Conservation (phyloP, 2,329 filamentous ascomycete genomes). For the Ilyonectria mors-panacis region DNA sequence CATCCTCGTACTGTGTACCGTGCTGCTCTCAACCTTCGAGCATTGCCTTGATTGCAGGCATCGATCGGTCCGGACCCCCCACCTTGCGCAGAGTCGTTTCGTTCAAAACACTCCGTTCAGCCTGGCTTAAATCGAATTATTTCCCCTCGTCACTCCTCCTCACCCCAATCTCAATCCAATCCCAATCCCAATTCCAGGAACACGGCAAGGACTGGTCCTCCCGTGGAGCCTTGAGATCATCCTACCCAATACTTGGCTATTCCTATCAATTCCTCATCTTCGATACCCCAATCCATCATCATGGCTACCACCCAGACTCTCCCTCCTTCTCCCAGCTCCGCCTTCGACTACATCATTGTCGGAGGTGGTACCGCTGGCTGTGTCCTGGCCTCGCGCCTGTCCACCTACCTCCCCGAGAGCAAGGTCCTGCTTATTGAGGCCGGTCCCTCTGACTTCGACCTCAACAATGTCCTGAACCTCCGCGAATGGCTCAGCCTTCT, state of each 20-base stretch:
- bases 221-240: constrained; percentile 4
- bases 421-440: constrained; percentile 88
- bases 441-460: constrained; percentile 90
- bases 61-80: constrained; percentile 22
- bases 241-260: not conserved
- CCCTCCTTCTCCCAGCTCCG: constrained; percentile 73
- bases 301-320: constrained; percentile 79
- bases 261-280: constrained; percentile 8
- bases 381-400: constrained; percentile 84
- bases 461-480: constrained; percentile 87
- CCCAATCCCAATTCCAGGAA: constrained; percentile 5
- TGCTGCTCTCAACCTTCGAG: not conserved
- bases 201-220: constrained; percentile 18
- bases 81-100: constrained; percentile 17
- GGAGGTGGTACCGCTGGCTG: constrained; percentile 90
- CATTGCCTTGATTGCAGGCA: constrained; percentile 12
- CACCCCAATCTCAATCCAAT: constrained; percentile 1
- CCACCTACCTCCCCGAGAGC: constrained; percentile 87
- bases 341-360: constrained; percentile 88
- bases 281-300: constrained; percentile 44
- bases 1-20: constrained; percentile 26
- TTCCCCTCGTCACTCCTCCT: constrained; percentile 5
- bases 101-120: constrained; percentile 21
- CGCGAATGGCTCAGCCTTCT: constrained; percentile 90
- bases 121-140: constrained; percentile 7